These are phyloP conservation scores for Solanum peruvianum DNA, from an alignment of 257 asterid genomes.

Conservation along the genomic window DNA sequence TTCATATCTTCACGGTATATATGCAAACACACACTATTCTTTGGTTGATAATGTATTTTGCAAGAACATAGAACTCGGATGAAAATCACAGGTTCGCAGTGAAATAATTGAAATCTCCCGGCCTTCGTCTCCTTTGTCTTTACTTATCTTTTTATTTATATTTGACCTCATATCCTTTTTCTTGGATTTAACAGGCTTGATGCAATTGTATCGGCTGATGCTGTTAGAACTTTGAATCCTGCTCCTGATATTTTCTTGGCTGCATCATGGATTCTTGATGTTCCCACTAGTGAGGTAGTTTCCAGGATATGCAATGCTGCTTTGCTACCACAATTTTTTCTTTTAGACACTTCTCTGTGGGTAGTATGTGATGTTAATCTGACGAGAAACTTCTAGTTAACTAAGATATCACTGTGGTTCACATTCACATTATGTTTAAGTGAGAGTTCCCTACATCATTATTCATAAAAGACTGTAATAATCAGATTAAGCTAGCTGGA, in stretches of 20 bases:
- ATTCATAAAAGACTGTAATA: background rate
- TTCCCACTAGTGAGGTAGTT: constrained; percentile 75
- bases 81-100: background rate
- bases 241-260: constrained; percentile 97
- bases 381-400: background rate
- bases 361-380: background rate
- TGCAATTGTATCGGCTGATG: constrained; percentile 92
- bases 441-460: background rate
- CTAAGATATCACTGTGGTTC: background rate
- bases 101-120: background rate
- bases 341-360: background rate
- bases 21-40: background rate
- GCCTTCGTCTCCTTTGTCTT: background rate
- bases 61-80: background rate
- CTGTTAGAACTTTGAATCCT: constrained; percentile 89
- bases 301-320: background rate
- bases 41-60: background rate
- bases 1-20: background rate
- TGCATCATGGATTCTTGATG: constrained; percentile 71
- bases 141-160: background rate
- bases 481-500: background rate
- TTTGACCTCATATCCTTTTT: background rate
- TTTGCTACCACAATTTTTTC: background rate
- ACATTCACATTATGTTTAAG: background rate
- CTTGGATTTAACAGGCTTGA: constrained; percentile 55